phyloP scores from a whole-genome alignment of 2,329 filamentous ascomycete genomes.

The Alternaria longipes region DNA sequence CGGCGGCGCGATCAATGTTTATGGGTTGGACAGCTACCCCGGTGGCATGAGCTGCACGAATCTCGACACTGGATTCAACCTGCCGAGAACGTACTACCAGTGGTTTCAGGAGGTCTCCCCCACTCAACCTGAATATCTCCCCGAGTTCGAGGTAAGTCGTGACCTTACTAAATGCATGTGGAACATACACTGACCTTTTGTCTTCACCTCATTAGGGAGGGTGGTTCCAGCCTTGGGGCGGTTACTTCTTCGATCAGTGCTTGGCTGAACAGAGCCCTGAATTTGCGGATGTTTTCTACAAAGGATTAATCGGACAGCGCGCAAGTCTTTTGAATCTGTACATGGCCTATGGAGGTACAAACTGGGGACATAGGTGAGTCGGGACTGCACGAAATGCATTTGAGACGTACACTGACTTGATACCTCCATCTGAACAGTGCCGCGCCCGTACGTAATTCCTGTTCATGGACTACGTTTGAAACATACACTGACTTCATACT shows the following conservation, averaged over 20 bases:
- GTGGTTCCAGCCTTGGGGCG: constrained; percentile 64
- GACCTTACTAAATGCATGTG: background rate
- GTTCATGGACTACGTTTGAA: background rate
- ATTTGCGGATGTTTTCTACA: constrained; percentile 66
- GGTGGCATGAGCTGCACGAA: constrained; percentile 62
- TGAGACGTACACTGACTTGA: background rate
- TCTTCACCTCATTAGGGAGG: constrained; percentile 49
- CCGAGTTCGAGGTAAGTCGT: constrained; percentile 58
- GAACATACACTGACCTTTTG: background rate
- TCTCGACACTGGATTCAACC: constrained; percentile 58
- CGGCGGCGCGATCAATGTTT: constrained; percentile 63
- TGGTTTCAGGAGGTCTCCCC: constrained; percentile 66
- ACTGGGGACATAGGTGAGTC: background rate
- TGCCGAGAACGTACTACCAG: constrained; percentile 64
- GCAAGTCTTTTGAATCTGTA: constrained; percentile 62
- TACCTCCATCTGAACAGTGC: background rate
- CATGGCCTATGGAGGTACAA: constrained; percentile 49
- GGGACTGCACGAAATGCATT: background rate
- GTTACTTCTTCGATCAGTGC: constrained; percentile 63
- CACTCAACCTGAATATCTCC: constrained; percentile 63
- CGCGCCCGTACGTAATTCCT: background rate
- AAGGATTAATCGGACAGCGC: constrained; percentile 63
- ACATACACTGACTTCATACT: background rate
- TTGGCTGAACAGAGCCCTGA: constrained; percentile 56
- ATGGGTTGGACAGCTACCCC: constrained; percentile 59